These are phyloP conservation scores for Terfezia claveryi DNA, from an alignment of 495 filamentous ascomycete genomes.

Conservation along the genomic window DNA sequence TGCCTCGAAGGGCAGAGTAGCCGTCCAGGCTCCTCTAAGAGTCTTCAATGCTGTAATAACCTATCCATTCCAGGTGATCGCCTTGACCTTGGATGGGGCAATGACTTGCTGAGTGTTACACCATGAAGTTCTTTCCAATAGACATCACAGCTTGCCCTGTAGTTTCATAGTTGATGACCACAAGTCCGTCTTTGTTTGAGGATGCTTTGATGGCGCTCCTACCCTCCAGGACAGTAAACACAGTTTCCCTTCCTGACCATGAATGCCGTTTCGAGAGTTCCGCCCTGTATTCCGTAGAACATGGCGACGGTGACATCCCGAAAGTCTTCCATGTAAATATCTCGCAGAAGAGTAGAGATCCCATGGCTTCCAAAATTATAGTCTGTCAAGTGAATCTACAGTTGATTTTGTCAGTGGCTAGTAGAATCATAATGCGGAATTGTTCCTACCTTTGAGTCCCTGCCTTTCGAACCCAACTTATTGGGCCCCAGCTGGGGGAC, in stretches of 20 bases:
- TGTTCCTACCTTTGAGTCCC: constrained; percentile 40
- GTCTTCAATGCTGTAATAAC: constrained; percentile 23
- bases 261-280: constrained; percentile 47
- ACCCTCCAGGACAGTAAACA: constrained; percentile 30
- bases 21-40: constrained; percentile 23
- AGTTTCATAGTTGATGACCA: constrained; percentile 36
- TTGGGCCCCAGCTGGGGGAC: constrained; percentile 39
- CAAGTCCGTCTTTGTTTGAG: constrained; percentile 20
- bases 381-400: constrained; percentile 44
- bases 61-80: constrained; percentile 37
- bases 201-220: constrained; percentile 6
- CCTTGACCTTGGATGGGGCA: constrained; percentile 28
- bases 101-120: no score
- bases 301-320: constrained; percentile 37
- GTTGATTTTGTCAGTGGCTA: neutral
- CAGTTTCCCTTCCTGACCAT: constrained; percentile 21
- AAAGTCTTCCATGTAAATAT: constrained; percentile 50
- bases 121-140: constrained; percentile 29
- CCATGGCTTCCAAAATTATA: constrained; percentile 42
- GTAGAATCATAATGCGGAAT: neutral
- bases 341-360: no score
- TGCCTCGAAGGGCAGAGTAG: no score
- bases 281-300: constrained; percentile 46
- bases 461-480: constrained; percentile 39
- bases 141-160: constrained; percentile 26